These are phyloP conservation scores for Hypoxylon sp. DNA, from an alignment of 2,329 filamentous ascomycete genomes.

Conservation along the genomic window DNA sequence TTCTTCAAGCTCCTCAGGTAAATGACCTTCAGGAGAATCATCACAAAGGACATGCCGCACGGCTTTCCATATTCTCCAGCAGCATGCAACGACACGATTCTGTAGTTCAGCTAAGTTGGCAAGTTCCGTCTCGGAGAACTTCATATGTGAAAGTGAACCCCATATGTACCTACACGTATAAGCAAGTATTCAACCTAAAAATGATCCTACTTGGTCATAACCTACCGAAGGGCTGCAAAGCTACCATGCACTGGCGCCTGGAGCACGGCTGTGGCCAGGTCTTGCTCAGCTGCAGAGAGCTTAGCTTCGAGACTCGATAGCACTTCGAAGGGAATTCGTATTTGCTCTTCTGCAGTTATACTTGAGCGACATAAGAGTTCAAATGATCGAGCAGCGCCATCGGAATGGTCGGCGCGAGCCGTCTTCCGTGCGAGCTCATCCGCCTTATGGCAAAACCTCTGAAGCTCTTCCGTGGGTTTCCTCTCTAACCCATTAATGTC, in stretches of 20 bases:
- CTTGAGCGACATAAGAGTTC: slow-evolving; percentile 77
- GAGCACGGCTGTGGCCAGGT: slow-evolving; percentile 77
- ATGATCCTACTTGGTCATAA: background rate
- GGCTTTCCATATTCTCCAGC: slow-evolving; percentile 80
- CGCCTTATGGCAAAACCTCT: slow-evolving; percentile 65
- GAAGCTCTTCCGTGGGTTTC: slow-evolving; percentile 57
- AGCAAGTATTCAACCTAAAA: slow-evolving; percentile 21
- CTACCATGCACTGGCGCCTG: slow-evolving; percentile 78
- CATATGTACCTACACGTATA: slow-evolving; percentile 63
- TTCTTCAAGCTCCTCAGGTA: slow-evolving; percentile 82
- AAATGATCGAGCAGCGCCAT: slow-evolving; percentile 86
- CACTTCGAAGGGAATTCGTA: slow-evolving; percentile 70
- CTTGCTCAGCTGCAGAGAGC: slow-evolving; percentile 71
- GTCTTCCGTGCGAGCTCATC: slow-evolving; percentile 75
- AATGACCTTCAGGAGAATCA: slow-evolving; percentile 92
- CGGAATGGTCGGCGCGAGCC: slow-evolving; percentile 90
- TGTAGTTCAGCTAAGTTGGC: slow-evolving; percentile 62
- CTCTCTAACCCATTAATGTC: slow-evolving; percentile 24
- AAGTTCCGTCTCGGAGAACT: slow-evolving; percentile 58
- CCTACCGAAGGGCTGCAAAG: slow-evolving; percentile 75
- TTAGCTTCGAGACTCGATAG: slow-evolving; percentile 75
- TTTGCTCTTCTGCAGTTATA: slow-evolving; percentile 58
- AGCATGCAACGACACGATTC: slow-evolving; percentile 70
- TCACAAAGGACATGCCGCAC: slow-evolving; percentile 87
- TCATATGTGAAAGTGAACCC: slow-evolving; percentile 63